Evolutionary conservation across 352 stramenopile genomes (phyloP).

Genomic region (Globisporangium carolinianum): DNA sequence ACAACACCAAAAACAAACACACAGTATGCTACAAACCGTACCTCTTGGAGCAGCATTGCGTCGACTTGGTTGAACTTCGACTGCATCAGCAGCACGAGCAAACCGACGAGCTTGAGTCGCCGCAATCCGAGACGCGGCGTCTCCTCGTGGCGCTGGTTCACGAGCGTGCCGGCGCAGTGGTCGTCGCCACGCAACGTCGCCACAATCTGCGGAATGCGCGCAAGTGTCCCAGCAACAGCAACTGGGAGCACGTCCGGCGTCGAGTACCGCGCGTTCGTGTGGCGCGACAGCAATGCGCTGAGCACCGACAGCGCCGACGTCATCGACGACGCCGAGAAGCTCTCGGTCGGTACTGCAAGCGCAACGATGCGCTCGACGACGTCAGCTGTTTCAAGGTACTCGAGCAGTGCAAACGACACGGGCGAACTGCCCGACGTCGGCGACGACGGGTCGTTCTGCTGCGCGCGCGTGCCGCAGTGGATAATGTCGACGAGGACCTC

Average conservation of each 20-base stretch:
- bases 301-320: constrained; percentile 71
- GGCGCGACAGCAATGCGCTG: constrained; percentile 64
- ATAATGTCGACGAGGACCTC: constrained; percentile 84
- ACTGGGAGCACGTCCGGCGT: constrained; percentile 54
- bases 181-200: constrained; percentile 52
- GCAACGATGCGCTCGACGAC: constrained; percentile 64
- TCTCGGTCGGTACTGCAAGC: constrained; percentile 22
- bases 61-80: constrained; percentile 82
- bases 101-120: constrained; percentile 73
- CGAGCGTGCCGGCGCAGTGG: constrained; percentile 56
- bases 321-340: constrained; percentile 64
- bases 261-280: constrained; percentile 73
- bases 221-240: constrained; percentile 45
- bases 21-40: constrained; percentile 2
- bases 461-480: constrained; percentile 69
- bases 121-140: constrained; percentile 67
- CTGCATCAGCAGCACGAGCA: constrained; percentile 77
- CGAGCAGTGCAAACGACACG: constrained; percentile 61
- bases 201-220: constrained; percentile 56
- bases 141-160: constrained; percentile 69
- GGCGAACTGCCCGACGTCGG: constrained; percentile 44
- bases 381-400: constrained; percentile 72
- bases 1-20: too few species aligned
- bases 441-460: constrained; percentile 63
- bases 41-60: constrained; percentile 47